Base-by-base conservation (phyloP, 768 basidiomycete genomes). In the Phanerochaete carnosa region DNA sequence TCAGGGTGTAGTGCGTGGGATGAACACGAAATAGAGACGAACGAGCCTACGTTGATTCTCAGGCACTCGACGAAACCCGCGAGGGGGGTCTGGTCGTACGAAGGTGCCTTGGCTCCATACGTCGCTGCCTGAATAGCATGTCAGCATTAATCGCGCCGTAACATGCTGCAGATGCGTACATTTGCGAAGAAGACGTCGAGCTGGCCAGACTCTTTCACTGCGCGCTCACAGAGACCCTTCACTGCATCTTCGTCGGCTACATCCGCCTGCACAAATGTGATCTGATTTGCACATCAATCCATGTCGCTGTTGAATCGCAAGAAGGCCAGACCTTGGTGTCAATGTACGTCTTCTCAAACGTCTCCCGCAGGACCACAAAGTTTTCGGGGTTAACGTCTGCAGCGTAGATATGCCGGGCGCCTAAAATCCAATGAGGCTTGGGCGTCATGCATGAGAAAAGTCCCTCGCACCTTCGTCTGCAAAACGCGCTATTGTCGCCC, bases 181-280 rank as follows among this genome's bases (percentile, higher is more conserved):
- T 98, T 97, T 30, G 95, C 95, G 70, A 95, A 98, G 80, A 97
- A 97, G 64, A 95, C 87, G 65, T 98, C 95, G 12, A 98, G 78
- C 59, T 85, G 81, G 12, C 94, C 93, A 70, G 95, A 88, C 62
- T 96, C 93, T 45, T 81, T 74, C 30, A 94, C 68, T 3, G 90
- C 92, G 60, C 79, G 85, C 59, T 88, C 76, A 71, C 95, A 94
- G 1, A 94, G 72, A 6, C 74, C 75, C 22, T 83, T 77, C 59
- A 97, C 87, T 11, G 87, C 81, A 16, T 72, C 65, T 57, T 94
- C 88, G 68, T 92, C 86, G 25, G 94, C 87, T 13, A 95, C 95
- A 70, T 98, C 95, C 15, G 84, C 94, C 69, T 87, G 83, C 32
- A 89, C 68, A 16, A 78, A 81, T 1, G 91, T 91, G 22, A 87